Evolutionary conservation across 768 basidiomycete species (phyloP), one percentile per base, ranked within the genome.

Genomic region (Podaxis carcinomalis): DNA sequence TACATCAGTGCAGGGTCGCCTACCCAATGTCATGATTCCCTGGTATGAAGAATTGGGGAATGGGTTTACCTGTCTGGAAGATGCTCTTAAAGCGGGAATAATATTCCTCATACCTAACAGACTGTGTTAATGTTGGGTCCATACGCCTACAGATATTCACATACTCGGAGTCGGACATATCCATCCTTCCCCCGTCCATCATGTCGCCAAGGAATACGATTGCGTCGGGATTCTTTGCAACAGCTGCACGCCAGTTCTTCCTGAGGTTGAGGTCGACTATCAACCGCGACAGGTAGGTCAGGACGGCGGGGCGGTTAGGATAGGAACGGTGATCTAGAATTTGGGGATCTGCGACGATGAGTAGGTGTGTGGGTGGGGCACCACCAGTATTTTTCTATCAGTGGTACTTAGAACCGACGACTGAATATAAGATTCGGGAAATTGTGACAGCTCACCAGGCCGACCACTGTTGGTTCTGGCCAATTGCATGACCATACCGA

Each of bases 21-120:
- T 70, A 91, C 85, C 90, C 92, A 36, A 90, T 79, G 67, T 98
- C 96, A 68, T 95, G 94, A 69, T 98, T 98, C 5, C 96, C 96
- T 2, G 94, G 89, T 28, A 95, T 80, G 68, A 85, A 89, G 72
- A 87, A 88, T 61, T 79, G 75, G 0, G 88, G 86, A 2, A 83
- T 75, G 16, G 71, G 64, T 9, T 76, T 65, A 5, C 80, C 72
- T 21, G 75, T 60, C 28, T 77, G 72, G 74, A 96, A 95, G 36
- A 94, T 93, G 49, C 75, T 75, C 60, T 77, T 80, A 76, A 93
- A 97, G 51, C 88, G 81, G 21, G 69, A 68, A 61, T 79, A 83
- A 68, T 95, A 95, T 3, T 70, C 62, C 58, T 87, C 83, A 68
- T 96, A 95, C 72, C 95, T 97, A 70, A 2, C 16, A 25, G 19